Evolutionary conservation across 73 alveolate genomes (phyloP), one percentile per base, ranked within the genome.

Genomic region (Effrenium voratum): DNA sequence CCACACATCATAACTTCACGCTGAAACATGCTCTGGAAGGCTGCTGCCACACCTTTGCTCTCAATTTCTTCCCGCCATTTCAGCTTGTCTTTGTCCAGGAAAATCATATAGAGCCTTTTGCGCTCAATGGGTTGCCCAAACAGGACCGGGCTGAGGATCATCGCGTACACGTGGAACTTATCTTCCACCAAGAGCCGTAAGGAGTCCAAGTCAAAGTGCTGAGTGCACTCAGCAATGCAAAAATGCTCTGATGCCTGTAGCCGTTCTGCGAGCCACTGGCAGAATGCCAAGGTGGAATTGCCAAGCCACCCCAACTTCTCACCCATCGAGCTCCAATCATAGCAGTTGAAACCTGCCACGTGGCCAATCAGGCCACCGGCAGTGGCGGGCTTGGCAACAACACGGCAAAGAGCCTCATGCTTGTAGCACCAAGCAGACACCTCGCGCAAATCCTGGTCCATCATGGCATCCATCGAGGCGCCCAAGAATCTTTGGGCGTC

Each of bases 81-180:
- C 57, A 73, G 8, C 4, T 40, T 34, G 55, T 40, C 55, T 40
- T 73, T 73, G 45, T 55, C 57, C 84, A 73, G 84, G 57, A 73
- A 1, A 34, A 73, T 40, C 50, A 73, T 73, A 34, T 73, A 73
- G 2, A 73, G 2, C 57, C 84, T 50, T 73, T 73, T 40, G 57
- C 84, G 84, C 55, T 73, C 38, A 26, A 73, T 55, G 6, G 84
- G 84, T 40, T 40, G 36, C 36, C 84, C 84, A 26, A 73, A 73
- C 57, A 73, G 32, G 32, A n/a, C 40, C 1, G 84, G 84, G 36
- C 38, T 8, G 15, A 73, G 12, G 16, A 8, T 3, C 36, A 73
- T 4, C 38, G 34, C 52, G 5, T 38, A 44, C 36, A 73, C 15
- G 4, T 36, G 52, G 16, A 5, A 73, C n/a, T 19, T 8, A 50